Base-by-base conservation (phyloP, 2,329 filamentous ascomycete genomes). In the Colletotrichum sp. region DNA sequence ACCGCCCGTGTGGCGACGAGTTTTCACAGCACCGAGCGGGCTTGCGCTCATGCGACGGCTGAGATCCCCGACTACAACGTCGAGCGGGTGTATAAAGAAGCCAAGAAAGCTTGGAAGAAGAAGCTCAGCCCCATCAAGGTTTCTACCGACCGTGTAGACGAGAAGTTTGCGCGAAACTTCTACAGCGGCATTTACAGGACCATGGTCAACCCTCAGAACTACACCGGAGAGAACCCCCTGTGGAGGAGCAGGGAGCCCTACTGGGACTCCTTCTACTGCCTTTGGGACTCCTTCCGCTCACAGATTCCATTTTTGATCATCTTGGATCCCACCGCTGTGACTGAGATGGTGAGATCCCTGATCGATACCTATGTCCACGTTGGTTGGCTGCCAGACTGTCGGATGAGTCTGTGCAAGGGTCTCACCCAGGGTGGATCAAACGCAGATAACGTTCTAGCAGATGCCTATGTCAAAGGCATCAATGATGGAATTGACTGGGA, bases 391-490 rank as follows among this genome's bases (percentile, higher is more conserved):
- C 94, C 94, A 0, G 94, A 96, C 81, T 95, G 93, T 78, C 90
- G 93, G 44, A 95, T 95, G 93, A 92, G 89, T n/a, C 87, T 95
- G 2, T 94, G 91, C 81, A 94, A 93, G 81, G 94, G 94, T 1
- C 93, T 90, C 80, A 94, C 93, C 0, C 94, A 95, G 84, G 93
- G 94, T 13, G 94, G 94, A 0, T 94, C 93, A 0, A 95, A 95
- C 75, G 92, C 93, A 12, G 93, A 95, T 79, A 89, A 93, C 9
- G 88, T 95, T 2, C 85, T 95, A 4, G 91, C 89, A 0, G 94
- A 95, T 79, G 91, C 91, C 0, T 94, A 89, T 74, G 71, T 94
- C 28, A 95, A 95, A 81, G 92, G 92, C 9, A 86, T 95, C 5
- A 85, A 83, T 0, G 85, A 85, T 3, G 91, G 89, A 3, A 90